Base-by-base conservation (phyloP, 768 basidiomycete genomes). In the Neoboletus magnificus region DNA sequence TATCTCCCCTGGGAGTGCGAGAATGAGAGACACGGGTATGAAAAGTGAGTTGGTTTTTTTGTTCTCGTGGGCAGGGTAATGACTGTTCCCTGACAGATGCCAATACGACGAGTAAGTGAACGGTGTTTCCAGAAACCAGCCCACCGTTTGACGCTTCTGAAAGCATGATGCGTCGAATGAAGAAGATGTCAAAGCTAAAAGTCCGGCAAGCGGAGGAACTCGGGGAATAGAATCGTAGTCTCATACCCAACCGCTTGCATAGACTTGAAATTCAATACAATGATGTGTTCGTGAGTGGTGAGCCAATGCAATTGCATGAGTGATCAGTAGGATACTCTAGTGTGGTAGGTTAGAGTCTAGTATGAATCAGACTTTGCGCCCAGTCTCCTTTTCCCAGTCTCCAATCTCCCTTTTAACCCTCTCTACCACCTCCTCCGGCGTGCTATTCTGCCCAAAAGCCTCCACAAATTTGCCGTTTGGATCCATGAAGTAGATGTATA, bases 401-500 rank as follows among this genome's bases (percentile, higher is more conserved):
- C 51, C 62, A 10, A 82, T 65, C 63, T 82, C 82, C 62, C 83
- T 81, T 52, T 77, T 71, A 46, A 89, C 80, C 63, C 82, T 83
- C 43, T 76, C 74, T 12, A 83, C 73, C 13, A 97, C 86, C 10
- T 91, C 87, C 22, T 85, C 81, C 13, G 82, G 78, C 0, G 80
- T 80, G 50, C 80, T 86, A 48, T 79, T 81, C 76, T 97, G 93
- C 5, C 97, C 97, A 70, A 98, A 98, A 1, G 97, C 97, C 58
- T 98, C 94, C 1, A 98, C 91, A 62, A 98, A 99, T 66, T 88
- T 80, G 2, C 96, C 97, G 5, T 85, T 72, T 2, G 97, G 96
- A 66, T 98, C 94, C 93, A 99, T 97, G 35, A 99, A 82, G 73
- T 99, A 99, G 62, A 99, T 91, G 73, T 93, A 98, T 70, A 97